Evolutionary conservation across 1,284 basidiomycete species (phyloP), one percentile per base, ranked within the genome.

Genomic region (Gymnopus androsaceus): DNA sequence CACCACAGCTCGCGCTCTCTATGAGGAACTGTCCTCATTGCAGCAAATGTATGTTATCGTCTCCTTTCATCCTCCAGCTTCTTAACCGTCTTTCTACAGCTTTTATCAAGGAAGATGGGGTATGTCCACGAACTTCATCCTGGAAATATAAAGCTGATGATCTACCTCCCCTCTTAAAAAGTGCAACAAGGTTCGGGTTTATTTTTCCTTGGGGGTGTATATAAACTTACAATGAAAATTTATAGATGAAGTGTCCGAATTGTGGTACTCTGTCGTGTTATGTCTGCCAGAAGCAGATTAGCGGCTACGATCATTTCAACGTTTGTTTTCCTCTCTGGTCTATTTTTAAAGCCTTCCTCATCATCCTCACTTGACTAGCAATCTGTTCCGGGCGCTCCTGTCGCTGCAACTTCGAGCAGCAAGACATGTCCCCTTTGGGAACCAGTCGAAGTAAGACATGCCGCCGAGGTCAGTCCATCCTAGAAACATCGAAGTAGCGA

Each of bases 1-100:
- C 45, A 50, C 46, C 57, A 23, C 58, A 91, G 88, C 90, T 33
- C 78, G 80, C 48, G 92, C 93, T 1, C 74, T 94, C 9, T 30
- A 89, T 93, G 82, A 81, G 92, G 36, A 88, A 86, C 59, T 95
- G 93, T 69, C 92, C 92, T 0, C 87, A 85, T 64, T 94, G 88
- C 69, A 71, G 82, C 60, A 85, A 86, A 78, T 75, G 87, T 87
- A 59, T 11, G 79, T 46, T 41, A 19, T 19, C 53, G 25, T n/a
- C 15, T 55, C 27, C 51, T 37, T 9, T 12, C 27, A 37, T 45
- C 45, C 25, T 40, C 31, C 48, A 38, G 34, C 38, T 19, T 25
- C 27, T 51, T n/a, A 49, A 46, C 34, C 8, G 14, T 25, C 11
- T 27, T 4, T 28, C 21, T 44, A 27, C 63, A 92, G 91, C 82